phyloP scores from a whole-genome alignment of 2,329 filamentous ascomycete genomes.

The Exophiala bonariae region DNA sequence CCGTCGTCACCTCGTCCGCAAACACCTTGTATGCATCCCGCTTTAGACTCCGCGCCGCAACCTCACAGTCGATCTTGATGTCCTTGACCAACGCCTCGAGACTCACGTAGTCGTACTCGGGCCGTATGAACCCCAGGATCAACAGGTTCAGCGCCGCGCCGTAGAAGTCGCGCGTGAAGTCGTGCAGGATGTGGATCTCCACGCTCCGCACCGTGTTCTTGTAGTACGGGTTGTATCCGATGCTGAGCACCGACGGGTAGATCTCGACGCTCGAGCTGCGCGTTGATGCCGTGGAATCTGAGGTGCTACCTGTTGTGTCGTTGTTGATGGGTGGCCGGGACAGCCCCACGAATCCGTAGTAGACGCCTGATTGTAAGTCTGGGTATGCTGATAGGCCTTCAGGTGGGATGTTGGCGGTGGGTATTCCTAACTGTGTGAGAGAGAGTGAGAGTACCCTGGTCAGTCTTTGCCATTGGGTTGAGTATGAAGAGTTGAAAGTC shows the following conservation, averaged over 20 bases:
- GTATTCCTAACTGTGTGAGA: slow-evolving; percentile 75
- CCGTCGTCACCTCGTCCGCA: slow-evolving; percentile 38
- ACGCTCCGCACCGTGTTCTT: slow-evolving; percentile 80
- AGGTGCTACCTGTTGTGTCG: slow-evolving; percentile 27
- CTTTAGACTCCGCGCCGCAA: slow-evolving; percentile 71
- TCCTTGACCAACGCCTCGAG: slow-evolving; percentile 83
- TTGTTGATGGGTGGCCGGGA: slow-evolving; percentile 47
- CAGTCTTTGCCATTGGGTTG: too few species aligned
- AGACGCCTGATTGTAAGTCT: slow-evolving; percentile 75
- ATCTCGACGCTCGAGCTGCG: slow-evolving; percentile 35
- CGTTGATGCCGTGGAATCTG: slow-evolving; percentile 21
- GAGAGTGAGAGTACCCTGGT: not conserved
- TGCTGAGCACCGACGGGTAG: slow-evolving; percentile 87
- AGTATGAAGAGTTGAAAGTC: too few species aligned
- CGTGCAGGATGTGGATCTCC: slow-evolving; percentile 78
- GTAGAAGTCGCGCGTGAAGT: slow-evolving; percentile 73
- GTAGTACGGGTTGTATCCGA: slow-evolving; percentile 98
- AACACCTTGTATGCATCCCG: slow-evolving; percentile 60
- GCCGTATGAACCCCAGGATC: slow-evolving; percentile 83
- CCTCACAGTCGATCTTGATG: slow-evolving; percentile 84
- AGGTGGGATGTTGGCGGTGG: slow-evolving; percentile 83
- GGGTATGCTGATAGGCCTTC: slow-evolving; percentile 62
- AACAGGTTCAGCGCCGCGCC: slow-evolving; percentile 74
- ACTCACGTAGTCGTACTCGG: slow-evolving; percentile 83
- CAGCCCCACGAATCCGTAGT: slow-evolving; percentile 88